Conservation (phyloP, 192 early-diverging fungal species). For the Fimicolochytrium jonesii region DNA sequence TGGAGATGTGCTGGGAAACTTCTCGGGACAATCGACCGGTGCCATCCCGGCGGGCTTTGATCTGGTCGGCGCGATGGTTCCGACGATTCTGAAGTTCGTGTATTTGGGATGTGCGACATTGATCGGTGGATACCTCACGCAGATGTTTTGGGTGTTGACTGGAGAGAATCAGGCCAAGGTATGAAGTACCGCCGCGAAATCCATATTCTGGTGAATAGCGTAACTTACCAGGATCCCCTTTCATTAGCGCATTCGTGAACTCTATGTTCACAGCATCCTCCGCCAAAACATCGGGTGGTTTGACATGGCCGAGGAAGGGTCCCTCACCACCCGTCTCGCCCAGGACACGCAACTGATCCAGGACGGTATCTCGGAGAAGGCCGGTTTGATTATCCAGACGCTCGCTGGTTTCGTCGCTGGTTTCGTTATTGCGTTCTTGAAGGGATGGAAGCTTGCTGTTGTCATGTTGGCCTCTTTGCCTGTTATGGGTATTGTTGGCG, state of each 20-base stretch:
- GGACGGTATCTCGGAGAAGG: conserved; percentile 54
- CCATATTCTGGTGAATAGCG: neutral
- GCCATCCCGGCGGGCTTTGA: no score
- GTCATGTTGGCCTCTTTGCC: conserved; percentile 77
- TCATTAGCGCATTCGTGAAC: conserved; percentile 28
- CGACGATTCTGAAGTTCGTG: conserved; percentile 9
- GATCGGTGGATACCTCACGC: conserved; percentile 10
- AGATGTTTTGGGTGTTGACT: conserved; percentile 29
- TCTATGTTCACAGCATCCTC: conserved; percentile 33
- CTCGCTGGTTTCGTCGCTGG: conserved; percentile 36
- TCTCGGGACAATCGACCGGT: no score
- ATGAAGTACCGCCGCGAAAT: neutral
- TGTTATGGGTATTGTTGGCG: conserved; percentile 63
- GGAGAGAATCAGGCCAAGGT: conserved; percentile 34
- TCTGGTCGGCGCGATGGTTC: neutral
- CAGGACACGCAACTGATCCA: conserved; percentile 43
- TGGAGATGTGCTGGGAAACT: neutral
- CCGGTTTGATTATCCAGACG: conserved; percentile 40
- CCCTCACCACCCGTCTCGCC: conserved; percentile 37
- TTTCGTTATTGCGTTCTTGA: conserved; percentile 43
- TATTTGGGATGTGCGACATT: neutral
- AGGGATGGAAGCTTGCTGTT: conserved; percentile 79
- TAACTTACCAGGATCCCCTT: neutral
- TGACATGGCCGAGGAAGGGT: conserved; percentile 26
- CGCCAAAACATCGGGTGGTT: conserved; percentile 46